Evolutionary conservation across 2,329 filamentous ascomycete species (phyloP).

Genomic region (Aureobasidium sp.): DNA sequence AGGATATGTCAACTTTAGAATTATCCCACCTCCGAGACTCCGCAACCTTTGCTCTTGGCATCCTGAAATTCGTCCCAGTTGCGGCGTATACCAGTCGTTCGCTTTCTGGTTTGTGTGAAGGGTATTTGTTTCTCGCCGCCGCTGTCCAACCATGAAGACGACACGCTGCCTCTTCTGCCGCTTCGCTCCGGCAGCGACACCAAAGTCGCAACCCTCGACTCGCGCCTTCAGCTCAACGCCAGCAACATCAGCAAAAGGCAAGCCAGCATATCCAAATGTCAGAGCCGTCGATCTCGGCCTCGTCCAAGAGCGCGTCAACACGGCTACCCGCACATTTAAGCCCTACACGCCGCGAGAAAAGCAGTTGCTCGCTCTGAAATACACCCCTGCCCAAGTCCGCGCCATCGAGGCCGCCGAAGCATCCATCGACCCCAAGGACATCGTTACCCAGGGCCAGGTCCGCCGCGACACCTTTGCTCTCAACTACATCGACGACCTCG

Average conservation of each 20-base stretch:
- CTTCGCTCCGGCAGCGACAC: constrained; percentile 24
- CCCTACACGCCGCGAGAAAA: constrained; percentile 63
- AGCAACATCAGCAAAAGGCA: constrained; percentile 30
- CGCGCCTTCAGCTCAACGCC: constrained; percentile 36
- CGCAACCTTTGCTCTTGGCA: constrained; percentile 16
- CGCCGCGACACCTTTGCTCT: constrained; percentile 66
- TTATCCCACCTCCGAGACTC: constrained; percentile 6
- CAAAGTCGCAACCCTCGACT: constrained; percentile 21
- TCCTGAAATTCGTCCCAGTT: constrained; percentile 16
- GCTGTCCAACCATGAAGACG: constrained; percentile 24
- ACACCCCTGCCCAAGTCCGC: constrained; percentile 72
- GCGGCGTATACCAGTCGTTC: neutral
- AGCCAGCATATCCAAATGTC: constrained; percentile 38
- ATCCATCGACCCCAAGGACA: constrained; percentile 65
- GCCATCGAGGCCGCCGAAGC: constrained; percentile 76
- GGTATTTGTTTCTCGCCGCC: constrained; percentile 19
- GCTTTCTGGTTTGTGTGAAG: neutral
- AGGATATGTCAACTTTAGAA: neutral
- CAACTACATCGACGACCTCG: constrained; percentile 76
- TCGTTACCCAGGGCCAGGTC: constrained; percentile 64
- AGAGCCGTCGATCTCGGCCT: constrained; percentile 34
- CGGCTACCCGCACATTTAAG: constrained; percentile 42
- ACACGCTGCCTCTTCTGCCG: constrained; percentile 36
- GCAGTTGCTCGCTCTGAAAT: constrained; percentile 55
- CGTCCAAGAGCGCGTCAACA: constrained; percentile 17